Conservation (phyloP, 345 rosid species). For the Euphorbia peplus region DNA sequence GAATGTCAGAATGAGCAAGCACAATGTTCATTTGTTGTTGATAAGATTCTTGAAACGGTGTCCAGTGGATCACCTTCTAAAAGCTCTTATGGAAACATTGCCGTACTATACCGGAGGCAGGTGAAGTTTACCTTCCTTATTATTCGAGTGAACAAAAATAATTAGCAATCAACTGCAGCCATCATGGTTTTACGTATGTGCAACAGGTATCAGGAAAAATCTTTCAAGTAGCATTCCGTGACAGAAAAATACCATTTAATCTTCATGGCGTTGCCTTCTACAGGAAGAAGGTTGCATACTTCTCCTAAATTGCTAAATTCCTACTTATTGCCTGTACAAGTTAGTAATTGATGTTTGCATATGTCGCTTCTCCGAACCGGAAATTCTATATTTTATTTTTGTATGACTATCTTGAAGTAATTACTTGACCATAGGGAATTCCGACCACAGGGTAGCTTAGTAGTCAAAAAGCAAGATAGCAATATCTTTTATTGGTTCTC, state of each 20-base stretch:
- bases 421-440: not conserved
- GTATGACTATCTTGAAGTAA: not conserved
- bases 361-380: not conserved
- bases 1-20: slow-evolving; percentile 89
- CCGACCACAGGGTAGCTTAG: not conserved
- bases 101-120: slow-evolving; percentile 95
- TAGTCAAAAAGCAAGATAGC: not conserved
- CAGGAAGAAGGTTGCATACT: slow-evolving; percentile 69
- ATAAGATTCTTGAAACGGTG: slow-evolving; percentile 73
- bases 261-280: slow-evolving; percentile 91
- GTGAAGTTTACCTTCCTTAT: slow-evolving; percentile 36
- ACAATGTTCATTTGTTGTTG: slow-evolving; percentile 79
- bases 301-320: slow-evolving; percentile 1
- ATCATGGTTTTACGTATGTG: slow-evolving; percentile 23
- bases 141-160: slow-evolving; percentile 10
- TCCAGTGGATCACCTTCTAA: slow-evolving; percentile 39
- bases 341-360: not conserved
- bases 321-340: not conserved
- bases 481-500: not conserved
- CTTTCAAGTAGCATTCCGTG: slow-evolving; percentile 75
- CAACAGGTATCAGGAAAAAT: slow-evolving; percentile 79
- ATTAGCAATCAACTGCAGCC: slow-evolving; percentile 11
- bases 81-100: slow-evolving; percentile 61
- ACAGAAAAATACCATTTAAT: slow-evolving; percentile 89
- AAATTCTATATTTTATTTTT: not conserved